phyloP scores from a whole-genome alignment of 208 protist genomes.

The Trichomonas gallinae region DNA sequence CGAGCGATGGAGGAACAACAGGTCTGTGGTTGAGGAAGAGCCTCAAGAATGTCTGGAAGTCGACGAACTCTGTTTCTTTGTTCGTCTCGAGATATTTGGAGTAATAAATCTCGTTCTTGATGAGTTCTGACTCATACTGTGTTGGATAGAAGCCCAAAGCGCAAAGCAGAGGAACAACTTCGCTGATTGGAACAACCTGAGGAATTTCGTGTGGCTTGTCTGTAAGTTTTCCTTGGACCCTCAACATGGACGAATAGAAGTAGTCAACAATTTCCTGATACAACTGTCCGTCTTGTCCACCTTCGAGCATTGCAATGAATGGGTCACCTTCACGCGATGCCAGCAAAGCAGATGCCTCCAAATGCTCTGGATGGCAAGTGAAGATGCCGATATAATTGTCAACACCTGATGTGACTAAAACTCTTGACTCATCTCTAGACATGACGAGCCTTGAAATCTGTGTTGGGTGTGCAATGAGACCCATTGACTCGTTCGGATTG shows the following conservation, averaged over 20 bases:
- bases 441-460: background rate
- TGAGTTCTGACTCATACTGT: background rate
- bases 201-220: slow-evolving; percentile 14
- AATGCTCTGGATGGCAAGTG: background rate
- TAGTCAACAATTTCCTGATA: slow-evolving; percentile 19
- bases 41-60: slow-evolving; percentile 12
- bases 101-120: slow-evolving; percentile 4
- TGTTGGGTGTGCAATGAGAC: background rate
- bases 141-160: slow-evolving; percentile 12
- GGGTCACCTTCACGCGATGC: background rate
- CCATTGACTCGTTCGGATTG: slow-evolving; percentile 16
- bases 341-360: background rate
- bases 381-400: slow-evolving; percentile 18
- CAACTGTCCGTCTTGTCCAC: background rate
- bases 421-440: background rate
- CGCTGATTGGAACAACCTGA: background rate
- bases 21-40: background rate
- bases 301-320: slow-evolving; percentile 17
- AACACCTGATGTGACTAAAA: background rate
- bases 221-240: slow-evolving; percentile 7
- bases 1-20: background rate
- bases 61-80: background rate
- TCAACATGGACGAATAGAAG: background rate
- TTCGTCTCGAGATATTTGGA: slow-evolving; percentile 1
- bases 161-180: background rate